Conservation (phyloP, 768 basidiomycete species). For the Xerocomellus chrysenteron region DNA sequence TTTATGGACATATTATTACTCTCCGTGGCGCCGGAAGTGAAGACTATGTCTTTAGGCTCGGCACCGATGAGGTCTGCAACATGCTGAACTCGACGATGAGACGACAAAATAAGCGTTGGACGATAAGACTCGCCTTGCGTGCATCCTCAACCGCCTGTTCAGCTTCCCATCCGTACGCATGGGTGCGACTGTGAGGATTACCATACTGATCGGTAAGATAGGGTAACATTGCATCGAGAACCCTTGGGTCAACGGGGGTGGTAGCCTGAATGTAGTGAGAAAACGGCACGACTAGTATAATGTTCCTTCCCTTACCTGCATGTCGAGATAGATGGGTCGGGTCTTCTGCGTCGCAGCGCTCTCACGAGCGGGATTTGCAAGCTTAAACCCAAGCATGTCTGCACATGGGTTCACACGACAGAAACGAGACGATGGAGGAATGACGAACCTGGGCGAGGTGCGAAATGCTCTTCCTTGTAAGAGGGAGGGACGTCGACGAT, state of each 20-base stretch:
- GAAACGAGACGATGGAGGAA: background rate
- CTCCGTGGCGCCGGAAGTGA: slow-evolving; percentile 98
- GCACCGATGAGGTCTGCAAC: slow-evolving; percentile 93
- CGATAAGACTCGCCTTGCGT: slow-evolving; percentile 56
- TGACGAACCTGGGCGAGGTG: slow-evolving; percentile 63
- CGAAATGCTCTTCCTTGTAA: slow-evolving; percentile 65
- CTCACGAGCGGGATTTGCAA: slow-evolving; percentile 63
- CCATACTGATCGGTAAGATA: slow-evolving; percentile 95
- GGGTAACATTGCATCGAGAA: slow-evolving; percentile 95
- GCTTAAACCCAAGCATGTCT: slow-evolving; percentile 92
- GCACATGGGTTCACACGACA: slow-evolving; percentile 5
- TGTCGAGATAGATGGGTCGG: slow-evolving; percentile 95
- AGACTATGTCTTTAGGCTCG: slow-evolving; percentile 91
- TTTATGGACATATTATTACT: slow-evolving; percentile 98
- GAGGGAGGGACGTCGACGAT: slow-evolving; percentile 78
- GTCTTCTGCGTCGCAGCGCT: slow-evolving; percentile 56
- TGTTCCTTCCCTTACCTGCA: slow-evolving; percentile 65
- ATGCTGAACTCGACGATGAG: slow-evolving; percentile 47
- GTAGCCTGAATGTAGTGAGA: slow-evolving; percentile 64
- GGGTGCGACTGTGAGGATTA: slow-evolving; percentile 97
- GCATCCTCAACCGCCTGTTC: slow-evolving; percentile 93
- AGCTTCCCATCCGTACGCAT: slow-evolving; percentile 99
- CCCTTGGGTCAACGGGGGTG: slow-evolving; percentile 95
- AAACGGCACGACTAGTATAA: background rate
- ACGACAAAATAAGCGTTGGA: background rate